Evolutionary conservation across 2,329 filamentous ascomycete genomes (phyloP).

Genomic region (Talaromyces albobiverticillius): DNA sequence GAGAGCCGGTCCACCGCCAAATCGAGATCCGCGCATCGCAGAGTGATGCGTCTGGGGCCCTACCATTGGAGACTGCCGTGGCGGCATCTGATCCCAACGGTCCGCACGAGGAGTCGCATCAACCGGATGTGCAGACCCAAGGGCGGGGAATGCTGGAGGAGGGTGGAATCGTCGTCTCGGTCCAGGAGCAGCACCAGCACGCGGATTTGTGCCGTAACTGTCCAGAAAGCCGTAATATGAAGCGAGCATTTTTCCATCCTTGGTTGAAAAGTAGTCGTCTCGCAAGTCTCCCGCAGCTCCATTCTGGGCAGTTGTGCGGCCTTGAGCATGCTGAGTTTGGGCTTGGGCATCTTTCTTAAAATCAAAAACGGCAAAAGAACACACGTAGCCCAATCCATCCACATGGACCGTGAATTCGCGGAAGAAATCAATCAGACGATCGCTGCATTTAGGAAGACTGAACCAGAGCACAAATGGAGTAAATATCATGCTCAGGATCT

Average conservation of each 20-base stretch:
- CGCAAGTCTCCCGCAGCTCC: conserved; percentile 61
- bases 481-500: conserved; percentile 86
- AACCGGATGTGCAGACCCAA: conserved; percentile 58
- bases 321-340: conserved; percentile 25
- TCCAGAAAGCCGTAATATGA: conserved; percentile 95
- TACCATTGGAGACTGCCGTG: conserved; percentile 20
- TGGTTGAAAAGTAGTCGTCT: conserved; percentile 90
- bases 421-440: conserved; percentile 96
- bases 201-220: conserved; percentile 77
- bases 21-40: conserved; percentile 25
- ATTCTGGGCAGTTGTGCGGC: conserved; percentile 13
- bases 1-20: conserved; percentile 23
- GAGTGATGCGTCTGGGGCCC: conserved; percentile 27
- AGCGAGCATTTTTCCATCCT: conserved; percentile 97
- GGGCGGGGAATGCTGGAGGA: conserved; percentile 70
- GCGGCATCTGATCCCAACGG: conserved; percentile 23
- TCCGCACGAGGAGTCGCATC: conserved; percentile 45
- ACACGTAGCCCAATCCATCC: conserved; percentile 92
- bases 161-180: conserved; percentile 63
- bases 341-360: conserved; percentile 76
- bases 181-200: conserved; percentile 56
- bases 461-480: conserved; percentile 87
- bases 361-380: conserved; percentile 95
- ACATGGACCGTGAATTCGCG: conserved; percentile 96
- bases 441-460: conserved; percentile 81